Evolutionary conservation across 2,329 filamentous ascomycete genomes (phyloP).

Genomic region (Aschersonia sp.): DNA sequence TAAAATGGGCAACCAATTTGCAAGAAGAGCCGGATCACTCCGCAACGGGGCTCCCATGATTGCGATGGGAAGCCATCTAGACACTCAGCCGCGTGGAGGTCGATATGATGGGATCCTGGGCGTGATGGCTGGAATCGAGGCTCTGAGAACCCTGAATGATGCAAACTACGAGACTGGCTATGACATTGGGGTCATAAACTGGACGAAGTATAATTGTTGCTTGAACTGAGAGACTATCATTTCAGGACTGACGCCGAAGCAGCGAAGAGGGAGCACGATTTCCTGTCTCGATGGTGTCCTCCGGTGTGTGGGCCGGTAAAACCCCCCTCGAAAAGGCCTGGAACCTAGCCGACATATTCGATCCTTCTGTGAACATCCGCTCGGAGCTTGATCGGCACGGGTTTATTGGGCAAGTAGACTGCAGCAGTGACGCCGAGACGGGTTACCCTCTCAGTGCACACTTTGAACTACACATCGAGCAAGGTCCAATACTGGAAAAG

Average conservation of each 20-base stretch:
- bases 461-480: conserved; percentile 77
- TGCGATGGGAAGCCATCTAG: conserved; percentile 52
- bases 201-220: conserved; percentile 43
- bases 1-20: conserved; percentile 69
- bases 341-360: conserved; percentile 42
- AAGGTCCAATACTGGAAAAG: conserved; percentile 45
- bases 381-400: conserved; percentile 53
- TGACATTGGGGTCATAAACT: conserved; percentile 61
- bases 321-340: conserved; percentile 50
- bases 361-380: conserved; percentile 11
- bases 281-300: conserved; percentile 60
- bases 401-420: conserved; percentile 17
- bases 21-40: conserved; percentile 47
- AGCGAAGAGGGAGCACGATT: conserved; percentile 74
- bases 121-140: conserved; percentile 58
- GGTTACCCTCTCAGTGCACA: conserved; percentile 53
- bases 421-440: conserved; percentile 3
- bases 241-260: conserved; percentile 33
- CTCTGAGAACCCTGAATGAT: conserved; percentile 49
- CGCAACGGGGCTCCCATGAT: conserved; percentile 48
- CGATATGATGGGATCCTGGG: conserved; percentile 68
- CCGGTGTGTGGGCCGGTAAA: conserved; percentile 60
- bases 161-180: conserved; percentile 53
- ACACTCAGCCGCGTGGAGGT: conserved; percentile 50
- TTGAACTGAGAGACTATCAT: conserved; percentile 3